Evolutionary conservation across 768 basidiomycete species (phyloP).

Genomic region (Rhodotorula sphaerocarpa): DNA sequence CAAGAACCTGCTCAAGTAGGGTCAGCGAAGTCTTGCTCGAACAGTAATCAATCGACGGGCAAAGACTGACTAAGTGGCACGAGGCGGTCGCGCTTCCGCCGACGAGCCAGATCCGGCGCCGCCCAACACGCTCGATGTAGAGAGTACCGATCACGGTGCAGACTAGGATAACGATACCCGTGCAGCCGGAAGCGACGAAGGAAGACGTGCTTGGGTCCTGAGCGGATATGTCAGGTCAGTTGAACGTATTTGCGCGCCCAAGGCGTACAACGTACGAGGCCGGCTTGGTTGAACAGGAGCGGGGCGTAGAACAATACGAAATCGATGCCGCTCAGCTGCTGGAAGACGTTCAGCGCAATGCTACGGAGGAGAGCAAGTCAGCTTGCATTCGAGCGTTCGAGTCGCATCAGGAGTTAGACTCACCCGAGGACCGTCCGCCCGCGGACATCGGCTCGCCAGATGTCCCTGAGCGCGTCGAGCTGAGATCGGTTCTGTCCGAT

Average conservation of each 20-base stretch:
- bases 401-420: too few species aligned
- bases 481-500: background rate
- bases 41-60: too few species aligned
- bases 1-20: slow-evolving; percentile 37
- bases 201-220: background rate
- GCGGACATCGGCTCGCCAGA: slow-evolving; percentile 38
- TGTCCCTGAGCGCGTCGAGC: slow-evolving; percentile 37
- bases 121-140: slow-evolving; percentile 21
- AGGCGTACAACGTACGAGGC: slow-evolving; percentile 48
- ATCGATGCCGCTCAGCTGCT: slow-evolving; percentile 33
- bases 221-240: too few species aligned
- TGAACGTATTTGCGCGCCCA: too few species aligned
- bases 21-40: background rate
- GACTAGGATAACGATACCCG: slow-evolving; percentile 49
- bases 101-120: slow-evolving; percentile 46
- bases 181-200: slow-evolving; percentile 18
- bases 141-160: slow-evolving; percentile 4
- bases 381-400: too few species aligned
- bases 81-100: slow-evolving; percentile 48
- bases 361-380: slow-evolving; percentile 12
- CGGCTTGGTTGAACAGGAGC: slow-evolving; percentile 49
- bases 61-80: slow-evolving; percentile 42
- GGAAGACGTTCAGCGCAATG: slow-evolving; percentile 41
- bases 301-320: slow-evolving; percentile 43
- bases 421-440: slow-evolving; percentile 44